These are phyloP conservation scores for Metschnikowia drakensbergensis DNA, from an alignment of 805 yeast genomes.

Conservation along the genomic window DNA sequence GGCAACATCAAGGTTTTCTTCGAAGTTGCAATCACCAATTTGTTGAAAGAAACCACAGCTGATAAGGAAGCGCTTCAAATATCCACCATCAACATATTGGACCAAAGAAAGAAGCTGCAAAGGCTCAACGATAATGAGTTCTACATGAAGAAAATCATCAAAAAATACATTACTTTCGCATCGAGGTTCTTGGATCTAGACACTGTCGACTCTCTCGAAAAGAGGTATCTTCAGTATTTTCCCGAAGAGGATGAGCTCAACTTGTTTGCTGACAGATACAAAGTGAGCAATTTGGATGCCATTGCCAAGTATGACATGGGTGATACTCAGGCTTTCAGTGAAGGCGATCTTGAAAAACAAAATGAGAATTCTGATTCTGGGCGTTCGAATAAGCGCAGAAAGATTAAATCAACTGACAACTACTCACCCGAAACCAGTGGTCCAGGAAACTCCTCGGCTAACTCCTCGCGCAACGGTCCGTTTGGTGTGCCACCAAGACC, in stretches of 20 bases:
- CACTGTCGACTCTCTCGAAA: conserved; percentile 63
- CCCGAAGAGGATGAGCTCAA: conserved; percentile 51
- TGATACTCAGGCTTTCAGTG: conserved; percentile 7
- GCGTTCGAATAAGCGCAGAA: conserved; percentile 7
- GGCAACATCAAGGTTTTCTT: conserved; percentile 76
- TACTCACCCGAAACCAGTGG: conserved; percentile 7
- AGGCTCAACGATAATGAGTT: conserved; percentile 22
- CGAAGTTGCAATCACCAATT: conserved; percentile 66
- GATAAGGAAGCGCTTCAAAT: conserved; percentile 17
- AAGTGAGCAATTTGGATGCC: conserved; percentile 34
- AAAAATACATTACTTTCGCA: conserved; percentile 62
- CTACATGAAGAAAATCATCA: conserved; percentile 30
- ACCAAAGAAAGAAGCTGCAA: conserved; percentile 12
- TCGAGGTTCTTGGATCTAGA: conserved; percentile 65
- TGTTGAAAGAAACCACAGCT: conserved; percentile 35
- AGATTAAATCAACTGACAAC: conserved; percentile 6
- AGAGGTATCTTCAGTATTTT: conserved; percentile 60
- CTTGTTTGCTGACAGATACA: conserved; percentile 38
- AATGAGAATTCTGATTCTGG: conserved; percentile 12
- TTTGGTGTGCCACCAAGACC: conserved; percentile 7
- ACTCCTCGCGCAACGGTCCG: background rate
- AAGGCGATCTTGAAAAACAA: conserved; percentile 13
- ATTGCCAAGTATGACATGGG: conserved; percentile 37
- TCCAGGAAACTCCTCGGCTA: background rate
- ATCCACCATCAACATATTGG: conserved; percentile 15